These are phyloP conservation scores for Exophiala oligosperma DNA, from an alignment of 2,329 filamentous ascomycete genomes.

Conservation along the genomic window DNA sequence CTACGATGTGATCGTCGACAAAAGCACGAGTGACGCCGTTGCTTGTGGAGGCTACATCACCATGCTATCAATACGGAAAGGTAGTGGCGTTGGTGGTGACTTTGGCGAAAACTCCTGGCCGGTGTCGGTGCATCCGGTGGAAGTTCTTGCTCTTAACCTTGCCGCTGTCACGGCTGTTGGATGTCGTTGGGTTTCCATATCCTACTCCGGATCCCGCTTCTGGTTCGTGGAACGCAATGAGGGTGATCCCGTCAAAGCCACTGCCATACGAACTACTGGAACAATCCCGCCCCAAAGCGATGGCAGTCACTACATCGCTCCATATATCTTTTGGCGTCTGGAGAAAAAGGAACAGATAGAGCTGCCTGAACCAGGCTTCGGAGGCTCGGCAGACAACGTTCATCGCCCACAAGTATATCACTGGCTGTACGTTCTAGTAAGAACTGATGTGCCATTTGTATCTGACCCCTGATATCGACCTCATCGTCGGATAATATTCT, in stretches of 20 bases:
- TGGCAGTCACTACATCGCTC: background rate
- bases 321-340: background rate
- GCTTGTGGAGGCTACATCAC: slow-evolving; percentile 7
- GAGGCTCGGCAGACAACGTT: background rate
- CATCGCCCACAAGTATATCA: slow-evolving; percentile 2
- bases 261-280: too few species aligned
- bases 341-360: slow-evolving; percentile 1
- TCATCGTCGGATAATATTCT: background rate
- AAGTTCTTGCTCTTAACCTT: slow-evolving; percentile 5
- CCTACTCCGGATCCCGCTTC: slow-evolving; percentile 7
- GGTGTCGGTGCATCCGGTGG: background rate
- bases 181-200: slow-evolving; percentile 5
- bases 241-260: too few species aligned
- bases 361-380: background rate
- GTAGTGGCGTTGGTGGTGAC: background rate
- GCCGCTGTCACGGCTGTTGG: slow-evolving; percentile 2
- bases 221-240: slow-evolving; percentile 2
- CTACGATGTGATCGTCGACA: slow-evolving; percentile 14
- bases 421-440: slow-evolving; percentile 2
- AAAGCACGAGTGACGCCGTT: slow-evolving; percentile 14
- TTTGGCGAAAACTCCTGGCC: background rate
- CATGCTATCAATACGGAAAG: background rate
- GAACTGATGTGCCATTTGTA: background rate
- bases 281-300: background rate
- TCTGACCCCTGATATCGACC: background rate